These are phyloP conservation scores for Magnaporthiopsis rhizophila DNA, from an alignment of 2,329 filamentous ascomycete species.

Conservation along the genomic window DNA sequence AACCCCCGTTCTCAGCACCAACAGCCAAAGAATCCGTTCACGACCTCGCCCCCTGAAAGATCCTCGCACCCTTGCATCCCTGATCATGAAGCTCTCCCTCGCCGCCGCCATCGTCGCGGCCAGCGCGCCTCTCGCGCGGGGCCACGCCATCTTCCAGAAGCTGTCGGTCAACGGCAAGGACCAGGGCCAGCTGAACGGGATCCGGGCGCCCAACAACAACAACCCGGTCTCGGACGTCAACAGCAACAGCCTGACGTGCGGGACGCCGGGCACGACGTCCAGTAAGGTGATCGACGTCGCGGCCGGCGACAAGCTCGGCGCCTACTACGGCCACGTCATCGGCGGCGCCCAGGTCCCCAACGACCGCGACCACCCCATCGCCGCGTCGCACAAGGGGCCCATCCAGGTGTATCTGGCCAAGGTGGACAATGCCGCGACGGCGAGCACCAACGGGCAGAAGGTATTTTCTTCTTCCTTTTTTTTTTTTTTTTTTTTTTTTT, in stretches of 20 bases:
- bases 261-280: conserved; percentile 32
- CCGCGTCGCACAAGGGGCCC: conserved; percentile 36
- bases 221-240: conserved; percentile 43
- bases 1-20: background rate
- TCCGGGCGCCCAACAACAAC: conserved; percentile 42
- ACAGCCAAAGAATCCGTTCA: conserved; percentile 5
- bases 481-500: background rate
- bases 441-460: conserved; percentile 20
- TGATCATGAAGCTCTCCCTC: conserved; percentile 30
- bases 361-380: conserved; percentile 32
- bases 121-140: conserved; percentile 26
- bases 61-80: background rate
- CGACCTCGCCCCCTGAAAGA: background rate
- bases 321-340: conserved; percentile 35
- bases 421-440: conserved; percentile 36
- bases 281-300: conserved; percentile 37
- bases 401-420: conserved; percentile 40
- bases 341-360: conserved; percentile 29
- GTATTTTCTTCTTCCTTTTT: background rate
- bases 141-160: conserved; percentile 36
- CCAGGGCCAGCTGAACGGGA: conserved; percentile 33
- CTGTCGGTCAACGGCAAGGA: conserved; percentile 39
- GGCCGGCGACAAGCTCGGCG: conserved; percentile 42
- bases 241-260: conserved; percentile 42
- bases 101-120: conserved; percentile 23